Evolutionary conservation across 106 monocot species (phyloP).

Genomic region (Dioscorea dumetorum): DNA sequence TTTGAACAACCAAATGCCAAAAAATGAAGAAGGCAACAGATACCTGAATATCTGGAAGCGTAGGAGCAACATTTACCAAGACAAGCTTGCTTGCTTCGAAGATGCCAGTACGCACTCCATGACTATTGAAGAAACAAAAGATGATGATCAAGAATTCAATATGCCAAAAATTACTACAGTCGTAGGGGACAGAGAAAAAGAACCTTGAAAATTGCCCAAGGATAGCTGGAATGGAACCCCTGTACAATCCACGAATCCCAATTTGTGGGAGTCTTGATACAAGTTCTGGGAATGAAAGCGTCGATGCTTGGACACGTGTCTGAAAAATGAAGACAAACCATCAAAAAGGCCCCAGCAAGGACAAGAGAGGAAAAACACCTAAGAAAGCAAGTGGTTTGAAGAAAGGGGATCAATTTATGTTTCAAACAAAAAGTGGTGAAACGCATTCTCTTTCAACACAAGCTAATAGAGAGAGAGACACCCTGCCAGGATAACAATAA

Average conservation of each 20-base stretch:
- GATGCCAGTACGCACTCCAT: slow-evolving; percentile 93
- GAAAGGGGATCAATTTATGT: too few species aligned
- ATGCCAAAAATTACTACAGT: neutral
- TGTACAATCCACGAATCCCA: slow-evolving; percentile 78
- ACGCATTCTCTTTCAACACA: too few species aligned
- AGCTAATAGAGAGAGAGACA: too few species aligned
- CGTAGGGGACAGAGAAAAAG: neutral
- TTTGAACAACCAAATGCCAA: too few species aligned
- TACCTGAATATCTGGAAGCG: slow-evolving; percentile 95
- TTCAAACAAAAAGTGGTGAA: too few species aligned
- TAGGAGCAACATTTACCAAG: slow-evolving; percentile 80
- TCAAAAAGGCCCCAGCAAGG: too few species aligned
- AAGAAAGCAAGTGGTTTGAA: too few species aligned
- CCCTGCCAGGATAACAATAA: too few species aligned
- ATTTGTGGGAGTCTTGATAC: slow-evolving; percentile 86
- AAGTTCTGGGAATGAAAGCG: slow-evolving; percentile 94
- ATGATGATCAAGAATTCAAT: slow-evolving; percentile 11
- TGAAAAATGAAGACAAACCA: slow-evolving; percentile 15
- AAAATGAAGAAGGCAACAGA: neutral
- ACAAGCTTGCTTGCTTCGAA: slow-evolving; percentile 98
- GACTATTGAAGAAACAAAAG: slow-evolving; percentile 32
- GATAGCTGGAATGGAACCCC: slow-evolving; percentile 93
- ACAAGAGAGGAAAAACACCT: too few species aligned
- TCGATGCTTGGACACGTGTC: slow-evolving; percentile 98
- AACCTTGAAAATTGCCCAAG: slow-evolving; percentile 98